These are phyloP conservation scores for Cornus florida DNA, from an alignment of 148 eudicot genomes.

Conservation along the genomic window DNA sequence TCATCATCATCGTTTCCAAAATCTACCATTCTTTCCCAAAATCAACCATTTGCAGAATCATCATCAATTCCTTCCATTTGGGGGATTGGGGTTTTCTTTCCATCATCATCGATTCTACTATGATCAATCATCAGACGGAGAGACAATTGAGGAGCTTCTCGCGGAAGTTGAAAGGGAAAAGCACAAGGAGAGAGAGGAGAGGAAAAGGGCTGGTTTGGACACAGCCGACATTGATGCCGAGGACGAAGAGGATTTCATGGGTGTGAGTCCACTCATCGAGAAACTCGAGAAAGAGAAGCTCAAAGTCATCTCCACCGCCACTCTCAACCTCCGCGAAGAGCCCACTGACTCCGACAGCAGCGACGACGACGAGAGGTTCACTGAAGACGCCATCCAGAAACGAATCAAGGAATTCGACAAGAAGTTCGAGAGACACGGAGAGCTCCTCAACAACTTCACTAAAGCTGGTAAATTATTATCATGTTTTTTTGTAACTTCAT, in stretches of 20 bases:
- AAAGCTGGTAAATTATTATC: constrained; percentile 35
- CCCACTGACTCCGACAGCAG: constrained; percentile 59
- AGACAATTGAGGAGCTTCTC: constrained; percentile 19
- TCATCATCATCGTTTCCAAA: not conserved
- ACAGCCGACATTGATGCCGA: constrained; percentile 53
- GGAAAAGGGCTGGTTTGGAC: constrained; percentile 49
- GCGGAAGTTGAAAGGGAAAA: constrained; percentile 41
- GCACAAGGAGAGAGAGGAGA: constrained; percentile 54
- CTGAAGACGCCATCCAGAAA: constrained; percentile 26
- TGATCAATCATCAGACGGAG: not conserved
- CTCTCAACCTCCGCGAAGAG: constrained; percentile 36
- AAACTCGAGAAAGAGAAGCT: constrained; percentile 52
- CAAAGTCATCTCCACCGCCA: constrained; percentile 7
- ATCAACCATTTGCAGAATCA: not conserved
- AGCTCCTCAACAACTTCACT: constrained; percentile 48
- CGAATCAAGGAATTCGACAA: constrained; percentile 34
- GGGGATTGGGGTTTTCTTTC: not conserved
- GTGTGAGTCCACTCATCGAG: constrained; percentile 64
- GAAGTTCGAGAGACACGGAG: constrained; percentile 53
- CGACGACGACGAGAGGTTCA: constrained; percentile 46
- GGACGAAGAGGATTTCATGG: constrained; percentile 74
- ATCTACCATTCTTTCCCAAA: too few species aligned
- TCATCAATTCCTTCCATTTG: not conserved
- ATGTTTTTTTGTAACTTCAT: too few species aligned
- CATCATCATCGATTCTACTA: constrained; percentile 4